Evolutionary conservation across 176 grass and related monocot species (phyloP), one percentile per base, ranked within the genome.

Genomic region (Oryza brachyantha): DNA sequence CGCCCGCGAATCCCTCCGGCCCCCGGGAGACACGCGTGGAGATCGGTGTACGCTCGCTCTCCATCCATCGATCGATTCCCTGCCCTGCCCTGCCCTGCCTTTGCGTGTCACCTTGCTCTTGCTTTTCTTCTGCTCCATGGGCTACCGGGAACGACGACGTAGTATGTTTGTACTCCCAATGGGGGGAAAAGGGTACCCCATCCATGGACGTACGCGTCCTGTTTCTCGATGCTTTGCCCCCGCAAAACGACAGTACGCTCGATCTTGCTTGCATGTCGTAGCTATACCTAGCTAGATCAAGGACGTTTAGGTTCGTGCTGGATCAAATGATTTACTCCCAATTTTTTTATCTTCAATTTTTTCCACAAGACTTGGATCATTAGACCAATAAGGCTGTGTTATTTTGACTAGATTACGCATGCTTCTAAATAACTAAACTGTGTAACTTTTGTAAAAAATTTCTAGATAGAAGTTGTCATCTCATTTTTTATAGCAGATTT

Each of bases 1-100:
- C 55, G 36, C 29, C 62, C 77, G 84, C 61, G 84, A 86, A 86
- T 86, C 77, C 70, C 69, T 72, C 37, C 19, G 4, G 43, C 86
- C 61, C 61, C 68, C 86, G 80, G 80, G 38, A 74, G 61, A 79
- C 74, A 72, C 80, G 86, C 86, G 31, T 31, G 16, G 60, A 46
- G 39, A 74, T 46, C 24, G 3, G 46, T 34, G 55, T 48, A 29
- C 68, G 76, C 22, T 21, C 69, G n/a, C n/a, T n/a, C n/a, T n/a
- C n/a, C n/a, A n/a, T n/a, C n/a, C n/a, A n/a, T 24, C 1, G 34
- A 34, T 4, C 68, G 48, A 69, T n/a, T 13, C 9, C n/a, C n/a
- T n/a, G n/a, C n/a, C n/a, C n/a, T n/a, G n/a, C n/a, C n/a, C n/a
- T n/a, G n/a, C n/a, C n/a, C 21, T 40, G 61, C 38, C 86, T 67